A percentile compares a stretch with the other conserved stretches of the same genome.
These are phyloP conservation scores for Ganoderma lingzhi DNA, from an alignment of 1,284 basidiomycete genomes.

Conservation along the genomic window DNA sequence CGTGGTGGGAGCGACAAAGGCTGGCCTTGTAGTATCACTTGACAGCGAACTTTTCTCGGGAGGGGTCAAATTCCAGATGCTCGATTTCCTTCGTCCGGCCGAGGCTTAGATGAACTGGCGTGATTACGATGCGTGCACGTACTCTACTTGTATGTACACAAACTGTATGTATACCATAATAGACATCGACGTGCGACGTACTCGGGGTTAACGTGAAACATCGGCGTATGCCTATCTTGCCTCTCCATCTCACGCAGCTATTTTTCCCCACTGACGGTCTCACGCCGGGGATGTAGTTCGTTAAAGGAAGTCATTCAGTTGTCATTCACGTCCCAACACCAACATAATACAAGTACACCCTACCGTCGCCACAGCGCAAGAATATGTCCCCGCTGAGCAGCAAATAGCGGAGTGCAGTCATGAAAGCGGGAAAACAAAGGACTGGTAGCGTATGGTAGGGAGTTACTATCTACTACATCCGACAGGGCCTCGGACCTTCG, in stretches of 20 bases:
- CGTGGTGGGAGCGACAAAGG: slow-evolving; percentile 1
- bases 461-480: slow-evolving; percentile 39
- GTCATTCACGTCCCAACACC: slow-evolving; percentile 33
- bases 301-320: slow-evolving; percentile 24
- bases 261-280: not conserved
- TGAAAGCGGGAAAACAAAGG: slow-evolving; percentile 30
- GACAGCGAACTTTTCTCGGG: slow-evolving; percentile 7
- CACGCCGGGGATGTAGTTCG: not conserved
- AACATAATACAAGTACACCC: slow-evolving; percentile 35
- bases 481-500: slow-evolving; percentile 35
- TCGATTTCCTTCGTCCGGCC: slow-evolving; percentile 1
- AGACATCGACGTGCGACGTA: slow-evolving; percentile 14
- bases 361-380: slow-evolving; percentile 28
- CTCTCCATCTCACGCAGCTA: slow-evolving; percentile 1
- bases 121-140: slow-evolving; percentile 9
- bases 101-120: not conserved
- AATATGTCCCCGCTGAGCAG: slow-evolving; percentile 21
- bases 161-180: slow-evolving; percentile 23
- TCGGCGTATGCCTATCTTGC: not conserved
- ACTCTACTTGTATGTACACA: slow-evolving; percentile 24
- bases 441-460: slow-evolving; percentile 41
- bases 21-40: slow-evolving; percentile 14
- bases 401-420: slow-evolving; percentile 26
- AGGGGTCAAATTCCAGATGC: slow-evolving; percentile 14
- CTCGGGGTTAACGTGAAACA: not conserved